A percentile compares a stretch with the other conserved stretches of the same genome.
Conservation (phyloP, 768 basidiomycete genomes). For the Amanita muscaria region DNA sequence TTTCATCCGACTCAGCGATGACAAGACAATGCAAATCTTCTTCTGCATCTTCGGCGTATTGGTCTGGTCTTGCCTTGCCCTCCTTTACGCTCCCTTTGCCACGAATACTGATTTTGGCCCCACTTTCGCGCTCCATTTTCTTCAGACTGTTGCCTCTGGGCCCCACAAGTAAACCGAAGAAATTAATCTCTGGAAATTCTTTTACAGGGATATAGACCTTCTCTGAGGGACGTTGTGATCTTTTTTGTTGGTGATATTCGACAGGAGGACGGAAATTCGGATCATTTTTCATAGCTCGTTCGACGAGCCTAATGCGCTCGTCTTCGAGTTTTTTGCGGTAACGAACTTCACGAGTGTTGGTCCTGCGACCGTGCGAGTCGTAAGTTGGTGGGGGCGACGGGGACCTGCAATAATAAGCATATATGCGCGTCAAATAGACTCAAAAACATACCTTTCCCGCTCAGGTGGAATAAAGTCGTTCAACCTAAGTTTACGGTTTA, state of each 20-base stretch:
- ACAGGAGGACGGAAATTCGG: constrained; percentile 97
- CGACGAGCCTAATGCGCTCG: constrained; percentile 87
- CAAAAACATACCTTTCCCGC: constrained; percentile 64
- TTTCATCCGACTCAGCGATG: constrained; percentile 86
- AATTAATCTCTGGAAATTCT: constrained; percentile 99
- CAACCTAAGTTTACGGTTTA: constrained; percentile 86
- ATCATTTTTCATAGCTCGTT: constrained; percentile 94
- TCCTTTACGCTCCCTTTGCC: constrained; percentile 99
- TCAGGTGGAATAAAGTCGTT: constrained; percentile 97
- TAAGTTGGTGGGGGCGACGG: constrained; percentile 97
- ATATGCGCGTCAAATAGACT: constrained; percentile 16
- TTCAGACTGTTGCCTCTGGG: constrained; percentile 98
- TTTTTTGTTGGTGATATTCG: constrained; percentile 93
- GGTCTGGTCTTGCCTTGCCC: constrained; percentile 93
- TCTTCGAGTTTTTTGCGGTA: constrained; percentile 95
- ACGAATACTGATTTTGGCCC: constrained; percentile 96
- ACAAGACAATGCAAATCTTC: constrained; percentile 98
- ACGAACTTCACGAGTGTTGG: constrained; percentile 97
- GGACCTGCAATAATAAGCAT: constrained; percentile 44
- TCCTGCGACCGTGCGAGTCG: constrained; percentile 94
- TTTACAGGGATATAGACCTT: constrained; percentile 99
- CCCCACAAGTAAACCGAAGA: constrained; percentile 96
- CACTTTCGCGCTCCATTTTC: constrained; percentile 98
- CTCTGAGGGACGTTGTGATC: constrained; percentile 87
- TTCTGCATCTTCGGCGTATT: constrained; percentile 93